Percentiles rank a stretch among this genome's conserved stretches.
Evolutionary conservation across 208 protist genomes (phyloP).

Genomic region (Leishmania tarentolae): DNA sequence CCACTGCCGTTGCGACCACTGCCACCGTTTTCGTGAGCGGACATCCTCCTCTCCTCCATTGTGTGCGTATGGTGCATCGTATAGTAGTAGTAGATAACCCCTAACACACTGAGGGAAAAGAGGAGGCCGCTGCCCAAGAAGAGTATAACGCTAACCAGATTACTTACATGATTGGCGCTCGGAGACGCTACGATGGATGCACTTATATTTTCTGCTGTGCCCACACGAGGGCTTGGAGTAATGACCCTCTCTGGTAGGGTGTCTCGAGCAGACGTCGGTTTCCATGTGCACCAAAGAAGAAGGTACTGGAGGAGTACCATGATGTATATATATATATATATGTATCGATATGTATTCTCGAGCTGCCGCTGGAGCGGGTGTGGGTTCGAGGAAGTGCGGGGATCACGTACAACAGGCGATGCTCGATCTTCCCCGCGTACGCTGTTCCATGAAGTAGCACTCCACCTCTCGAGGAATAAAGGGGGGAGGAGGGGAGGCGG

Average conservation of each 20-base stretch:
- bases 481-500: too few relatives aligned
- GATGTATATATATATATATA: too few relatives aligned
- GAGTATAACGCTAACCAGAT: not conserved
- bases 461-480: not conserved
- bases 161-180: too few relatives aligned
- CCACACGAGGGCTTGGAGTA: not conserved
- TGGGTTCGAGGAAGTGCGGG: not conserved
- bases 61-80: not conserved
- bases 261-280: not conserved
- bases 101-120: not conserved
- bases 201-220: not conserved
- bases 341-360: too few relatives aligned
- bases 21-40: not conserved
- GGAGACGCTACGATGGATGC: not conserved
- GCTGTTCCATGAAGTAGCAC: not conserved
- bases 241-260: not conserved
- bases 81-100: not conserved
- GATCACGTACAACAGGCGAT: not conserved
- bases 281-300: not conserved
- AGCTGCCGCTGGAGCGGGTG: not conserved
- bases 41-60: not conserved
- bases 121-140: not conserved
- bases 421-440: not conserved
- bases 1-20: not conserved
- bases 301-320: not conserved